Conservation (phyloP, 2,329 filamentous ascomycete genomes). For the Penicillium aurantiogriseum region DNA sequence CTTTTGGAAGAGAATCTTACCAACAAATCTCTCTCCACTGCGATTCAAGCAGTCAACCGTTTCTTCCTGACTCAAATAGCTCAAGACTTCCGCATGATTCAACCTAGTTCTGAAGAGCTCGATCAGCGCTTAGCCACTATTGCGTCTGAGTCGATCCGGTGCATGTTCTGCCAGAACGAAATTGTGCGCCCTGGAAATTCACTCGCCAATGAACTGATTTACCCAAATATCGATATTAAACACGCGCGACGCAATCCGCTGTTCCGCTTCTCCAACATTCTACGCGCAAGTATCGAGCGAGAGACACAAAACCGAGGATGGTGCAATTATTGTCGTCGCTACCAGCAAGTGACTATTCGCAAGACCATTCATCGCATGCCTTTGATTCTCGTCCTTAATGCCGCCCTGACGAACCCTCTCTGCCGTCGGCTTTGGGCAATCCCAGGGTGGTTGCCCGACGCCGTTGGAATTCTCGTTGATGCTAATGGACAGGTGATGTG, state of each 20-base stretch:
- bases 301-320: constrained; percentile 87
- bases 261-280: constrained; percentile 75
- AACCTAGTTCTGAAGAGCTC: constrained; percentile 61
- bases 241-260: constrained; percentile 47
- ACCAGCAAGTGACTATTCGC: constrained; percentile 80
- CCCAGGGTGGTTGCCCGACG: constrained; percentile 86
- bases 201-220: constrained; percentile 81
- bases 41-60: constrained; percentile 81
- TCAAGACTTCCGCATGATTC: constrained; percentile 70
- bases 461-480: constrained; percentile 88
- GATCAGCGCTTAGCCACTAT: constrained; percentile 61
- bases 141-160: constrained; percentile 63
- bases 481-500: constrained; percentile 83
- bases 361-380: constrained; percentile 83
- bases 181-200: constrained; percentile 75
- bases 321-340: constrained; percentile 87
- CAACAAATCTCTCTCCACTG: constrained; percentile 69
- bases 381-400: constrained; percentile 81
- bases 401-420: constrained; percentile 69
- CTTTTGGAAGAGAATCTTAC: constrained; percentile 81
- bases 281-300: constrained; percentile 89
- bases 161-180: constrained; percentile 83
- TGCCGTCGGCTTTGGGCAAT: constrained; percentile 77
- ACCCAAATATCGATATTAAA: constrained; percentile 62
- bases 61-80: constrained; percentile 82